Percentiles rank a stretch among this genome's conserved stretches.
These are phyloP conservation scores for Triglochin maritima DNA, from an alignment of 106 monocot species.

Conservation along the genomic window DNA sequence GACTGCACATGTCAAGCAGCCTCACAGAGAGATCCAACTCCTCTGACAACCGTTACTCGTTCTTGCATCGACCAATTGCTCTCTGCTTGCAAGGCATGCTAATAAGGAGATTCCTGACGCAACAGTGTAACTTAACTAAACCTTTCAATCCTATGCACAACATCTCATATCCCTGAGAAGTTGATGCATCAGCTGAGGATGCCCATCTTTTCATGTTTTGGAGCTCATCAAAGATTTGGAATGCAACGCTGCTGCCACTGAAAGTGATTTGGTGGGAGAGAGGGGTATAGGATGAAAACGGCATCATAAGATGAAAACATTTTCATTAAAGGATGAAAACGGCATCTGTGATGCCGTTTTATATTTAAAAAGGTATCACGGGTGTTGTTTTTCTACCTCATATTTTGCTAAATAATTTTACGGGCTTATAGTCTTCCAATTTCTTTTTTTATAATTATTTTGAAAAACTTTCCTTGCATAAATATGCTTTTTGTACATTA, in stretches of 20 bases:
- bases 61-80: background rate
- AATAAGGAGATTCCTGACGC: conserved; percentile 7
- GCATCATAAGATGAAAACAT: no score
- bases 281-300: no score
- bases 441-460: no score
- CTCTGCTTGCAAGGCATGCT: conserved; percentile 1
- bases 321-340: no score
- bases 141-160: background rate
- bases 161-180: background rate
- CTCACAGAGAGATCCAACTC: conserved; percentile 11
- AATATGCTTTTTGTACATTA: no score
- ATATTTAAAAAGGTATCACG: no score
- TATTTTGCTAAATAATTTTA: no score
- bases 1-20: conserved; percentile 12
- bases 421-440: no score
- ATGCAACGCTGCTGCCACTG: background rate
- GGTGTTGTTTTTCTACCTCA: no score
- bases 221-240: conserved; percentile 11
- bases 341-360: no score
- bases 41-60: conserved; percentile 1
- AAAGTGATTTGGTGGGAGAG: background rate
- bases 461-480: no score
- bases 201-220: conserved; percentile 3
- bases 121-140: conserved; percentile 5
- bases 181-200: background rate